Base-by-base conservation (phyloP, 169 alveolate species). In the Eimeria tenella region DNA sequence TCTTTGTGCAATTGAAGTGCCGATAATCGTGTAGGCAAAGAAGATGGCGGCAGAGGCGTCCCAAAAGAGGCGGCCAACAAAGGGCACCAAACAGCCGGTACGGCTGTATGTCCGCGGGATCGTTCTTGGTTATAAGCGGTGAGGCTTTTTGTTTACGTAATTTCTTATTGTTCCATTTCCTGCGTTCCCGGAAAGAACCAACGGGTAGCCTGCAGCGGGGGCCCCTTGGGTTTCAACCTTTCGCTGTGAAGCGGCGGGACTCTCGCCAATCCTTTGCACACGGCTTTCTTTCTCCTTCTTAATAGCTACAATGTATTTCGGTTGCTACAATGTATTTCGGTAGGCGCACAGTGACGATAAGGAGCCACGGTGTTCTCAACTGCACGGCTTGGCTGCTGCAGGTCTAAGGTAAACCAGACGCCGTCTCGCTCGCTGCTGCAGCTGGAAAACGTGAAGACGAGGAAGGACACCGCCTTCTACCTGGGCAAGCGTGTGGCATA, bases 401-500 rank as follows among this genome's bases (percentile, higher is more conserved):
- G 99, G 95, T 98, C 99, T 42, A 98, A 98, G 97, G 98, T 97
- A 90, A 98, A 98, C 95, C 99, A 98, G 97, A 97, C 98, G 93
- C 99, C 98, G 84, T 98, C 98, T 95, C 97, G 98, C 94, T 98
- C 99, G 52, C 97, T 99, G 81, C 96, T 99, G 93, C 98, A 98
- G 95, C 96, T 99, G 84, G 99, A 98, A 97, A 99, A 99, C 87
- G 99, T 99, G 17, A 97, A 98, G 93, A 98, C 99, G 91, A 97
- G 98, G 93, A 97, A 98, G 96, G 99, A 98, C 95, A 98, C 99
- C 53, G 97, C 96, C 83, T 99, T 97, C 97, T 99, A 99, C 96
- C 96, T 98, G 31, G 99, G 99, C 90, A 99, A 99, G 98, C 97
- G 99, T 86, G 99, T 98, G 31, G 99, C 99, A 65, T 99, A 98